Evolutionary conservation across 805 yeast species (phyloP), one percentile per base, ranked within the genome.

Genomic region (Yueomyces sinensis): DNA sequence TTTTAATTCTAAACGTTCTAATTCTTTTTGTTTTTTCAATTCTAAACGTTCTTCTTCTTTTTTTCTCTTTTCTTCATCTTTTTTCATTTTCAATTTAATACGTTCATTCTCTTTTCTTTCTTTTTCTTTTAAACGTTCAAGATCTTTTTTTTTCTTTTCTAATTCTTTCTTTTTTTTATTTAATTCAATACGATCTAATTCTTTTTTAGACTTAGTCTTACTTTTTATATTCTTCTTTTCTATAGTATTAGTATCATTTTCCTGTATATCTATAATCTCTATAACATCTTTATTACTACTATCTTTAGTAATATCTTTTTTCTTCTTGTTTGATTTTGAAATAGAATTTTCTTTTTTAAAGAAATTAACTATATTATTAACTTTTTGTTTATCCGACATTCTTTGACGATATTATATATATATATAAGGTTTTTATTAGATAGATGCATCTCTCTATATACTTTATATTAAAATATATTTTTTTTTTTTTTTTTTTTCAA

Each of bases 61-160:
- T 28, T 31, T 45, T 27, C n/a, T 46, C 57, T 17, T 57, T 41
- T 43, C 58, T 51, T 41, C 47, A 27, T 43, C 44, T 32, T 36
- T 30, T 29, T 35, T 37, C 31, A 41, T 41, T 41, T 43, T 49
- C 39, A 39, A 46, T 40, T 40, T 39, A 36, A 34, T 40, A 34
- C 35, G 35, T 23, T 35, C 37, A 17, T 36, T 32, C 30, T 36
- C 43, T 36, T 37, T 41, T 28, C 32, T 28, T 30, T 48, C 45
- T 30, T 40, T 41, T 16, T 34, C 42, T 33, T 33, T 36, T 25
- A 36, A 41, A 9, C 36, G 16, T 32, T 37, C 35, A 17, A 22
- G 25, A 29, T 34, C 43, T n/a, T 34, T 36, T 27, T 33, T 29
- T 14, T 38, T 37, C 18, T 35, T 40, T 24, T 37, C 38, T 14